phyloP scores from a whole-genome alignment of 2,329 filamentous ascomycete genomes.

The Pseudogymnoascus sp. region DNA sequence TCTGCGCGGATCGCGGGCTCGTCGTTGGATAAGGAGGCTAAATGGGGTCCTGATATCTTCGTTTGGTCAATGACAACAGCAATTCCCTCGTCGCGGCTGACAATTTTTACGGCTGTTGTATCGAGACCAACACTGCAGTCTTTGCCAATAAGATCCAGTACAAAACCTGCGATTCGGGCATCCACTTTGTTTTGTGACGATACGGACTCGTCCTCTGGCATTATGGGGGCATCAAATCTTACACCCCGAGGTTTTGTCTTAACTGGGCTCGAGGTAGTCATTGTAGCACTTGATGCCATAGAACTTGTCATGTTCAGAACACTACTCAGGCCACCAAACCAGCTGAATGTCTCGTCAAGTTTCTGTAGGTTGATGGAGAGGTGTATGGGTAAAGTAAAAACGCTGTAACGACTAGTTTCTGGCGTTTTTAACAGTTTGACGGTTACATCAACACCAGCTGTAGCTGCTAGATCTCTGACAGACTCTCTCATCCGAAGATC shows the following conservation, averaged over 20 bases:
- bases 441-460: slow-evolving; percentile 48
- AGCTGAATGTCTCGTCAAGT: slow-evolving; percentile 77
- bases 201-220: slow-evolving; percentile 24
- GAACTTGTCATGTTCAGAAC: slow-evolving; percentile 83
- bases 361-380: slow-evolving; percentile 68
- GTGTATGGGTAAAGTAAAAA: slow-evolving; percentile 69
- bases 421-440: slow-evolving; percentile 41
- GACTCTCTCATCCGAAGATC: slow-evolving; percentile 50
- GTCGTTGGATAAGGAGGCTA: slow-evolving; percentile 39
- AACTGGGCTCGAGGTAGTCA: slow-evolving; percentile 30
- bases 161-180: slow-evolving; percentile 64
- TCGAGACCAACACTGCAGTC: slow-evolving; percentile 66
- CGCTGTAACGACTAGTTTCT: slow-evolving; percentile 44
- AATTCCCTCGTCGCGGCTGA: slow-evolving; percentile 64
- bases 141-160: slow-evolving; percentile 67
- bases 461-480: slow-evolving; percentile 48
- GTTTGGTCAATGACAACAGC: slow-evolving; percentile 67
- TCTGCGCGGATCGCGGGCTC: slow-evolving; percentile 55
- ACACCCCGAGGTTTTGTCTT: slow-evolving; percentile 46
- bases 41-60: slow-evolving; percentile 62
- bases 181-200: slow-evolving; percentile 54
- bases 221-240: slow-evolving; percentile 44
- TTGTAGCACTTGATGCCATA: slow-evolving; percentile 63
- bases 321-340: slow-evolving; percentile 86
- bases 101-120: slow-evolving; percentile 73